phyloP scores from a whole-genome alignment of 176 grass and related monocot genomes.

The Carex myosuroides region DNA sequence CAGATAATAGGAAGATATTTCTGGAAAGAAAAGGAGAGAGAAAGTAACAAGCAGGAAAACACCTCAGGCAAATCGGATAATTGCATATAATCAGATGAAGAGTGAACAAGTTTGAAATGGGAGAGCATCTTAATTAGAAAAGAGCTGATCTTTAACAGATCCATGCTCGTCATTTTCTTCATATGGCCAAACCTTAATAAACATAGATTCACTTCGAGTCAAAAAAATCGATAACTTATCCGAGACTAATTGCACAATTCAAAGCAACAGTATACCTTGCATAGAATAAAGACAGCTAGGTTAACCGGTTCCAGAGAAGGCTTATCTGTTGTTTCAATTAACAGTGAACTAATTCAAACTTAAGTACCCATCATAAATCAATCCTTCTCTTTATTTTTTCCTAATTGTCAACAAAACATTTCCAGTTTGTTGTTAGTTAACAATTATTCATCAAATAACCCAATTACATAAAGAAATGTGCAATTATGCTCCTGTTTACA shows the following conservation, averaged over 20 bases:
- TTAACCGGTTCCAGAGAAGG: slow-evolving; percentile 56
- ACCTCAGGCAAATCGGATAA: slow-evolving; percentile 73
- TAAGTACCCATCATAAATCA: not conserved
- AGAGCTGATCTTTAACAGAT: slow-evolving; percentile 59
- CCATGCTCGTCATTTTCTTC: slow-evolving; percentile 88
- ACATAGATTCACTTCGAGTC: not conserved
- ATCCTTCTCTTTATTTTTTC: not conserved
- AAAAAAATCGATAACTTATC: not conserved
- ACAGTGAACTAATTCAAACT: not conserved
- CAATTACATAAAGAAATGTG: not conserved
- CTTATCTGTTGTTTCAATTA: slow-evolving; percentile 49
- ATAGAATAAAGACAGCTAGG: slow-evolving; percentile 79
- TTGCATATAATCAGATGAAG: slow-evolving; percentile 38
- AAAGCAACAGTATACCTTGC: slow-evolving; percentile 51
- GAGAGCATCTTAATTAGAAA: slow-evolving; percentile 49
- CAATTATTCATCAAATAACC: not conserved
- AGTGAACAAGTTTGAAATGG: slow-evolving; percentile 55
- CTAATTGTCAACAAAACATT: not conserved
- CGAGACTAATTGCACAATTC: not conserved
- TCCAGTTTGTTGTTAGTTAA: not conserved
- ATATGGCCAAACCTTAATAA: slow-evolving; percentile 76
- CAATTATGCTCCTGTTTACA: not conserved
- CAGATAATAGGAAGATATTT: not conserved
- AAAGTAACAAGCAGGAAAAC: not conserved
- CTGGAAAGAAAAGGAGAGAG: not conserved